These are phyloP conservation scores for Colletotrichum nymphaeae DNA, from an alignment of 2,329 filamentous ascomycete genomes.

Conservation along the genomic window DNA sequence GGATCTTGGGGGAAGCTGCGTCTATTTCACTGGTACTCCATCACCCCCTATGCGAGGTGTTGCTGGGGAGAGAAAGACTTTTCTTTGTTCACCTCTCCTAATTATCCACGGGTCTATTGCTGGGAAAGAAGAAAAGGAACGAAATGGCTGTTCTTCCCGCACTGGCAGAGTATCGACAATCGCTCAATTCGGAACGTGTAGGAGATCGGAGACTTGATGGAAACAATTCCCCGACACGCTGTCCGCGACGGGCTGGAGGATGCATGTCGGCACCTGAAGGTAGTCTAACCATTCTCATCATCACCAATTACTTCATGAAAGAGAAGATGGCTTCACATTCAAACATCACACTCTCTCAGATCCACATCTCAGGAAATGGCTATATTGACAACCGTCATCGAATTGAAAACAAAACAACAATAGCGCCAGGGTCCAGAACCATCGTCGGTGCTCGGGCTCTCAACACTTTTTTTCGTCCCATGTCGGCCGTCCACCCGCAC, in stretches of 20 bases:
- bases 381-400: not conserved
- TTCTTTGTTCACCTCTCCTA: not conserved
- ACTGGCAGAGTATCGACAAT: not conserved
- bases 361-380: no score
- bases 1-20: not conserved
- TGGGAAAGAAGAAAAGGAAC: not conserved
- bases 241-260: not conserved
- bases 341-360: not conserved
- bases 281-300: not conserved
- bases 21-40: not conserved
- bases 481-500: not conserved
- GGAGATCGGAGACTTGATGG: not conserved
- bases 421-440: not conserved
- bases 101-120: not conserved
- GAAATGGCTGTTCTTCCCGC: not conserved
- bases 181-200: not conserved
- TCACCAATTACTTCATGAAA: not conserved
- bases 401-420: not conserved
- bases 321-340: not conserved
- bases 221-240: not conserved
- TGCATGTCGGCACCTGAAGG: not conserved
- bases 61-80: constrained; percentile 3
- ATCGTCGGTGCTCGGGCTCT: not conserved
- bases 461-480: constrained; percentile 15
- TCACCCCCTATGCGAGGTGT: not conserved